Conservation (phyloP, 176 grass and related monocot species). For the Carex pumila region DNA sequence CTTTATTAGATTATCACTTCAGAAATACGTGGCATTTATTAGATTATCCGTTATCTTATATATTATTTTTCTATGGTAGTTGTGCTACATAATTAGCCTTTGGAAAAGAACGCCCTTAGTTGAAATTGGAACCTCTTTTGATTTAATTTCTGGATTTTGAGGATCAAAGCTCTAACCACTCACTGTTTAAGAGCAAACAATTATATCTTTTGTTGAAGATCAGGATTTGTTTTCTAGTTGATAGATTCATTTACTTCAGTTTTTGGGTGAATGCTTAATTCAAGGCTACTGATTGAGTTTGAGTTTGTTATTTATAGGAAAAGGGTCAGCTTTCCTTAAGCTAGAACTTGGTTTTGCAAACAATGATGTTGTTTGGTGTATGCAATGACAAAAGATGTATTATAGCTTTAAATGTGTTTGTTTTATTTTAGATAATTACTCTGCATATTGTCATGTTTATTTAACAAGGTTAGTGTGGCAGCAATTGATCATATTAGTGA, state of each 20-base stretch:
- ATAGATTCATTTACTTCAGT: neutral
- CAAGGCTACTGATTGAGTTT: neutral
- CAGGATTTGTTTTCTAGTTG: neutral
- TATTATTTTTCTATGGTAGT: neutral
- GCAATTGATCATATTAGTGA: neutral
- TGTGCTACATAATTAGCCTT: neutral
- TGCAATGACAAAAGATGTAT: neutral
- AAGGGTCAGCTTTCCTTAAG: neutral
- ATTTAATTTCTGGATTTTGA: neutral
- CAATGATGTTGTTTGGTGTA: neutral
- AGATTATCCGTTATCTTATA: neutral
- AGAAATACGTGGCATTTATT: neutral
- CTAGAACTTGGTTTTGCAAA: neutral
- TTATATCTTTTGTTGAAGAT: neutral
- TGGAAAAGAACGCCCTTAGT: neutral
- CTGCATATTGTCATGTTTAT: neutral
- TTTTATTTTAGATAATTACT: neutral
- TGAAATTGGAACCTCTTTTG: neutral
- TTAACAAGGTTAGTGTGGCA: neutral
- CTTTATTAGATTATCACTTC: neutral
- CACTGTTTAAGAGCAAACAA: neutral
- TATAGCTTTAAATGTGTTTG: neutral
- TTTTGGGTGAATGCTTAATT: neutral
- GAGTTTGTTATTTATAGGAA: slow-evolving; percentile 1
- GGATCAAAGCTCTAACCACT: neutral